Evolutionary conservation across 1,284 basidiomycete genomes (phyloP).

Genomic region (Ceratobasidium sp.): DNA sequence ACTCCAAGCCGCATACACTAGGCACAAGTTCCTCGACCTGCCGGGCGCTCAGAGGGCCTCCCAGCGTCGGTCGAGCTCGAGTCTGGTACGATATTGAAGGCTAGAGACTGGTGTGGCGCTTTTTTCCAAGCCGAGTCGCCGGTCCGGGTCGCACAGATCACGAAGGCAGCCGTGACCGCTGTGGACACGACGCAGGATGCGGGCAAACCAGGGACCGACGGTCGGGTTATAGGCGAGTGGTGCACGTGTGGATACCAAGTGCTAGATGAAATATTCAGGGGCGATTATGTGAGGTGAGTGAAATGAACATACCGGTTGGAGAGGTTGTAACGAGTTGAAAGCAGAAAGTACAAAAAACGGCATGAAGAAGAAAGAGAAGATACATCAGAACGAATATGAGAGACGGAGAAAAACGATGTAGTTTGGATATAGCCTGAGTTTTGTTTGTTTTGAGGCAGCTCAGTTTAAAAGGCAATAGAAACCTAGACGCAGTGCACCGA

Average conservation of each 20-base stretch:
- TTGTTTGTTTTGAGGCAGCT: too few species aligned
- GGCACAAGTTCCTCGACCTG: neutral
- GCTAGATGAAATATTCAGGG: neutral
- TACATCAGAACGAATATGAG: neutral
- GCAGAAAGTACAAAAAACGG: neutral
- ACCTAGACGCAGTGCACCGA: too few species aligned
- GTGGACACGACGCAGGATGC: conserved; percentile 3
- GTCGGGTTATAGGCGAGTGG: neutral
- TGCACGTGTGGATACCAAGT: neutral
- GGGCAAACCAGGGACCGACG: neutral
- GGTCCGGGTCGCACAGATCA: conserved; percentile 5
- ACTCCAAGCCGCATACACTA: neutral
- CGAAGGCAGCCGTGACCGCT: neutral
- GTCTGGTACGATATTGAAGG: neutral
- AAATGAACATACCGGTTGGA: neutral
- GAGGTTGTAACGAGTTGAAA: too few species aligned
- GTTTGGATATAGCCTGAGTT: too few species aligned
- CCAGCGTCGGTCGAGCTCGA: neutral
- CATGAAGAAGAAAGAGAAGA: too few species aligned
- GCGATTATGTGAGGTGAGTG: neutral
- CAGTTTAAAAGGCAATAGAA: too few species aligned
- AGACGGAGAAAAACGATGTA: neutral
- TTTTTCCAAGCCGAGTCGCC: neutral
- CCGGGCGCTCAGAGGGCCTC: neutral
- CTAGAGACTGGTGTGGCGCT: neutral